Evolutionary conservation across 805 yeast species (phyloP).

Genomic region (Tetrapisispora iriomotensis): DNA sequence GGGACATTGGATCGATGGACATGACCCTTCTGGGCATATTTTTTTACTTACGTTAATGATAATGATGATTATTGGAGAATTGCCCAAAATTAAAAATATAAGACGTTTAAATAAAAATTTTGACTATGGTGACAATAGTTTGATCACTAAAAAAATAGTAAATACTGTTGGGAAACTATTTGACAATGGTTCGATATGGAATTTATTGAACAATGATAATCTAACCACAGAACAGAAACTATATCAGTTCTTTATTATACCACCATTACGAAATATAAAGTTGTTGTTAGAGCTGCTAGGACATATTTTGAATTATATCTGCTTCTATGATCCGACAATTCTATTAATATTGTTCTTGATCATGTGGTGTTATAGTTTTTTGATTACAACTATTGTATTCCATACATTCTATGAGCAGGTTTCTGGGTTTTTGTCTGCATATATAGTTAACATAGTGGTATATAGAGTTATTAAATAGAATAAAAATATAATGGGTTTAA

Average conservation of each 20-base stretch:
- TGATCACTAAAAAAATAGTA: neutral
- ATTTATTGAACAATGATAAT: slow-evolving; percentile 6
- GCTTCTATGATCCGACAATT: slow-evolving; percentile 22
- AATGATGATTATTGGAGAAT: slow-evolving; percentile 54
- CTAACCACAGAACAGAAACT: slow-evolving; percentile 2
- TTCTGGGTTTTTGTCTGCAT: slow-evolving; percentile 59
- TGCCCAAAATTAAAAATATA: slow-evolving; percentile 10
- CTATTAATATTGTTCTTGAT: slow-evolving; percentile 29
- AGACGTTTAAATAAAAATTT: neutral
- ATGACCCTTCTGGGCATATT: slow-evolving; percentile 93
- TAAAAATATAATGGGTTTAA: neutral
- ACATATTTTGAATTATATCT: slow-evolving; percentile 4
- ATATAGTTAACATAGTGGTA: slow-evolving; percentile 11
- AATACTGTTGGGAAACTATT: slow-evolving; percentile 5
- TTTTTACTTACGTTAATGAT: slow-evolving; percentile 45
- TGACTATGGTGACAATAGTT: too few species aligned
- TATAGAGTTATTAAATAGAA: neutral
- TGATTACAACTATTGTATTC: slow-evolving; percentile 76
- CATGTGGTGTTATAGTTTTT: slow-evolving; percentile 80
- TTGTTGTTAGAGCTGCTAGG: slow-evolving; percentile 3
- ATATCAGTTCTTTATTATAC: slow-evolving; percentile 6
- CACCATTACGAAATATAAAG: slow-evolving; percentile 5
- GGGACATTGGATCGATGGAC: slow-evolving; percentile 76
- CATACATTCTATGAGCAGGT: slow-evolving; percentile 72
- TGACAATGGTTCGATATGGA: slow-evolving; percentile 10